A percentile compares a stretch with the other conserved stretches of the same genome.
phyloP scores from a whole-genome alignment of 1,139 yeast genomes.

The Ogataea hybrid region DNA sequence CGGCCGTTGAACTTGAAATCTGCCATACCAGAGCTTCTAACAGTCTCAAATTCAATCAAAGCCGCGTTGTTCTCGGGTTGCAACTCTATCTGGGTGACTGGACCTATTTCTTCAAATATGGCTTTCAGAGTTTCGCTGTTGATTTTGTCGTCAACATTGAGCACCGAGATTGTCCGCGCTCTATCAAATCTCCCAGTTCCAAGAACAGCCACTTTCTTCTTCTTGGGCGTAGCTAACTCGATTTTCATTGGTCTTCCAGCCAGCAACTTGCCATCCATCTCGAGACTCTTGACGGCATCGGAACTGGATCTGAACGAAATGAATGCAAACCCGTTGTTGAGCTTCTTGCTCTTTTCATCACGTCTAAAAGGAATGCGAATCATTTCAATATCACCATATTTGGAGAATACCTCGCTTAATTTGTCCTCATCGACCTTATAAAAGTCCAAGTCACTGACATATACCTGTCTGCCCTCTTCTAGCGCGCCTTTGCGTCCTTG shows the following conservation, averaged over 20 bases:
- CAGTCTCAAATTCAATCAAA: slow-evolving; percentile 47
- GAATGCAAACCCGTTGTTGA: slow-evolving; percentile 58
- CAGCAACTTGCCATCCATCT: slow-evolving; percentile 38
- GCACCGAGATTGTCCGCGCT: slow-evolving; percentile 40
- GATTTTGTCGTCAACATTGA: slow-evolving; percentile 46
- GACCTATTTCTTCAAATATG: slow-evolving; percentile 38
- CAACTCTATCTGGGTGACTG: slow-evolving; percentile 42
- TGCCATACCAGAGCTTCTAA: slow-evolving; percentile 57
- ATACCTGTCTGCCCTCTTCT: slow-evolving; percentile 53
- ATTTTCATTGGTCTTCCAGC: slow-evolving; percentile 46
- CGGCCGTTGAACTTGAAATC: slow-evolving; percentile 47
- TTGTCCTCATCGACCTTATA: slow-evolving; percentile 31
- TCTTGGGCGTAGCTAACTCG: slow-evolving; percentile 37
- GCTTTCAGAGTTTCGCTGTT: slow-evolving; percentile 41
- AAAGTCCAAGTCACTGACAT: slow-evolving; percentile 52
- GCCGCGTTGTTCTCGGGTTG: slow-evolving; percentile 53
- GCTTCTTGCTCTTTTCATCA: slow-evolving; percentile 26
- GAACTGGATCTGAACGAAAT: slow-evolving; percentile 39
- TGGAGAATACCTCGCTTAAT: slow-evolving; percentile 34
- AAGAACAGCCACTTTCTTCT: slow-evolving; percentile 4
- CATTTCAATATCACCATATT: slow-evolving; percentile 48
- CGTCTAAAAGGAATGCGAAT: slow-evolving; percentile 48
- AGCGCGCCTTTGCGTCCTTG: slow-evolving; percentile 41
- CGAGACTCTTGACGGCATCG: slow-evolving; percentile 42
- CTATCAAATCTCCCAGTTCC: slow-evolving; percentile 29